A percentile compares a stretch with the other conserved stretches of the same genome.
Evolutionary conservation across 805 yeast genomes (phyloP).

Genomic region (Nakazawaea ernobii): DNA sequence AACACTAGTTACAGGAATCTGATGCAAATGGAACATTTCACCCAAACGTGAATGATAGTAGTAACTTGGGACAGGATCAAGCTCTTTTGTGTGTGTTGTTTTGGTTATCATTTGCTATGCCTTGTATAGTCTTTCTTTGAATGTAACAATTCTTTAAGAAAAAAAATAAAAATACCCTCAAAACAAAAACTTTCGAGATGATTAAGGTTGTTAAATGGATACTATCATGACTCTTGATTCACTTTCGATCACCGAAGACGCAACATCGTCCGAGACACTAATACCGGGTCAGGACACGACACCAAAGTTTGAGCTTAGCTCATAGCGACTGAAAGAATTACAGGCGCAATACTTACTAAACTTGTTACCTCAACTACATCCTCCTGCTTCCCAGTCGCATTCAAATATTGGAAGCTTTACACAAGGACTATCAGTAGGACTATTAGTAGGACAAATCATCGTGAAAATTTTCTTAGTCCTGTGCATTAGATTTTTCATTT

Average conservation of each 20-base stretch:
- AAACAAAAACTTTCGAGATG: background rate
- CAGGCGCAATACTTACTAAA: conserved; percentile 9
- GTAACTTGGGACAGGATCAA: too few relatives aligned
- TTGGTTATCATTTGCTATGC: too few relatives aligned
- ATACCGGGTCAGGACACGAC: background rate
- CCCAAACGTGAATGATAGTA: too few relatives aligned
- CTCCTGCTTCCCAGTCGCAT: conserved; percentile 2
- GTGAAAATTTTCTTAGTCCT: conserved; percentile 57
- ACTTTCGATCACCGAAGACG: too few relatives aligned
- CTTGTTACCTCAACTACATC: conserved; percentile 6
- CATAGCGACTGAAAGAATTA: conserved; percentile 8
- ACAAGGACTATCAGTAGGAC: conserved; percentile 68
- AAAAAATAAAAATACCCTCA: background rate
- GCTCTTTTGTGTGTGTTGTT: too few relatives aligned
- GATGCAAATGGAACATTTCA: too few relatives aligned
- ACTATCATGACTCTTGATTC: too few relatives aligned
- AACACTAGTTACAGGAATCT: too few relatives aligned
- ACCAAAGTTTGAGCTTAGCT: background rate
- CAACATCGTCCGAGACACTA: background rate
- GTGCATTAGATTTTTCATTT: conserved; percentile 70
- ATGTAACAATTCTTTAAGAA: too few relatives aligned
- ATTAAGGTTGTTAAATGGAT: too few relatives aligned
- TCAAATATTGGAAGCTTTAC: conserved; percentile 58
- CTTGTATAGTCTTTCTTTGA: too few relatives aligned
- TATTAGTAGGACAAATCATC: conserved; percentile 69